Percentiles rank a stretch among this genome's conserved stretches.
phyloP scores from a whole-genome alignment of 306 rosid species.

The Medicago ruthenica region DNA sequence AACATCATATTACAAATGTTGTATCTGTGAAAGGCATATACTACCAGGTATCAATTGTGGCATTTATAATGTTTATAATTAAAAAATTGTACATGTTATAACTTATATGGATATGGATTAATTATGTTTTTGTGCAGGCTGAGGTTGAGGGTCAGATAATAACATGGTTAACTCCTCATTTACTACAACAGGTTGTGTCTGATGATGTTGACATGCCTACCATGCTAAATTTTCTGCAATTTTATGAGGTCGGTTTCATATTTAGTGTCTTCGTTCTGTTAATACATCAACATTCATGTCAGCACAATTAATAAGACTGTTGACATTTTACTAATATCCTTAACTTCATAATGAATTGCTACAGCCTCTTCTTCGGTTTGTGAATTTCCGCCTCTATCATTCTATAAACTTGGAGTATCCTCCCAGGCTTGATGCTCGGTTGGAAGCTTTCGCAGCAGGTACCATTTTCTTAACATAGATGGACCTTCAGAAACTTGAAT shows the following conservation, averaged over 20 bases:
- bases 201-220: conserved; percentile 77
- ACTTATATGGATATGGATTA: too few relatives aligned
- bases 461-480: neutral
- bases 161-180: conserved; percentile 91
- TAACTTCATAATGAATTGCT: too few relatives aligned
- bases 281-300: neutral
- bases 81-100: too few relatives aligned
- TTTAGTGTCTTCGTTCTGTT: conserved; percentile 1
- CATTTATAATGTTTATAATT: too few relatives aligned
- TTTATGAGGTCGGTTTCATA: conserved; percentile 68
- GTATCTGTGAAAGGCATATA: too few relatives aligned
- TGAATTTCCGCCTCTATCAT: conserved; percentile 73
- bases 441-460: conserved; percentile 93
- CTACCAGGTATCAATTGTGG: too few relatives aligned
- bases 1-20: too few relatives aligned
- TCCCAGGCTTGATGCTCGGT: conserved; percentile 73
- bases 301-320: neutral
- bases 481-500: conserved; percentile 11
- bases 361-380: conserved; percentile 80
- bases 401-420: conserved; percentile 83
- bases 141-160: conserved; percentile 77
- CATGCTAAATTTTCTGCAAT: conserved; percentile 77
- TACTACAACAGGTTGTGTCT: conserved; percentile 57
- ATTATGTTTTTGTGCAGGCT: too few relatives aligned
- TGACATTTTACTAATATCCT: too few relatives aligned